Conservation (phyloP, 2,329 filamentous ascomycete genomes). For the Parastagonospora nodorum region DNA sequence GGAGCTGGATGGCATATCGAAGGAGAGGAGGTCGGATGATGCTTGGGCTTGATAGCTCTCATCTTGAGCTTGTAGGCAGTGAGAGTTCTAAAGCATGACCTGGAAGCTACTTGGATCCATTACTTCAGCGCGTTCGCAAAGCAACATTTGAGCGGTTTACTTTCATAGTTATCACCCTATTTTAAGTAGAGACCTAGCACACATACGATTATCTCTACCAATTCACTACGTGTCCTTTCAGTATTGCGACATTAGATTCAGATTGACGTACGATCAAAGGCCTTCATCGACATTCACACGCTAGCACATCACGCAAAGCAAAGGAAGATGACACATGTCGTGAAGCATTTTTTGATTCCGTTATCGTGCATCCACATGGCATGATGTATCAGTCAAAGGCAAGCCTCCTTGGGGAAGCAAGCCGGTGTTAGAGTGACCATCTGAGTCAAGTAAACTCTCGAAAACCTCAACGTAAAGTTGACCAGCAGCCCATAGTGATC, state of each 20-base stretch:
- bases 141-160: too few species aligned
- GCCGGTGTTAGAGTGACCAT: slow-evolving; percentile 47
- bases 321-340: slow-evolving; percentile 22
- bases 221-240: too few species aligned
- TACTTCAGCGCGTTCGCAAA: too few species aligned
- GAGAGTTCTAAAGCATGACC: not conserved
- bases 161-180: too few species aligned
- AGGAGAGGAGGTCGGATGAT: slow-evolving; percentile 8
- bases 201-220: too few species aligned
- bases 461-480: slow-evolving; percentile 42
- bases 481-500: slow-evolving; percentile 38
- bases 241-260: too few species aligned
- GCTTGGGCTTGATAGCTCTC: slow-evolving; percentile 11
- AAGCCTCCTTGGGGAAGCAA: slow-evolving; percentile 28
- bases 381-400: slow-evolving; percentile 43
- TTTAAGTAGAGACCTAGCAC: too few species aligned
- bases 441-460: slow-evolving; percentile 43
- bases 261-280: too few species aligned
- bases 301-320: not conserved
- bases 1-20: slow-evolving; percentile 7
- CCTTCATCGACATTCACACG: too few species aligned
- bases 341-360: slow-evolving; percentile 46
- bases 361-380: slow-evolving; percentile 44
- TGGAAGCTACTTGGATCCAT: too few species aligned
- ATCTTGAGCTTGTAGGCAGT: not conserved